A percentile compares a stretch with the other conserved stretches of the same genome.
phyloP scores from a whole-genome alignment of 305 asterid species.

The Striga hermonthica region DNA sequence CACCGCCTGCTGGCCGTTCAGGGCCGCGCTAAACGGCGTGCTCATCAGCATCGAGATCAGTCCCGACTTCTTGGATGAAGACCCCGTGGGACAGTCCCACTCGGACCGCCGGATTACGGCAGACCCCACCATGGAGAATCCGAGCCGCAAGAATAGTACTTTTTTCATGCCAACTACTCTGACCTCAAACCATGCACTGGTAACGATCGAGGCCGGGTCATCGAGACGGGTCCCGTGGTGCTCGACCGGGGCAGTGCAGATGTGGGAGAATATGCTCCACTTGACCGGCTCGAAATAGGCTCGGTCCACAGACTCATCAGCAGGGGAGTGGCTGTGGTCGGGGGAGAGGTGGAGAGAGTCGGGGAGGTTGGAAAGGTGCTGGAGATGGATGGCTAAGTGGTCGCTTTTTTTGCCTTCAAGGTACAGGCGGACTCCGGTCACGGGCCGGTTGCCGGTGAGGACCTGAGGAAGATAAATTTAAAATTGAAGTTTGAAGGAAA shows the following conservation, averaged over 20 bases:
- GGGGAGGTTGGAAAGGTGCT: conserved; percentile 69
- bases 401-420: conserved; percentile 86
- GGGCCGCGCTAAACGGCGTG: conserved; percentile 58
- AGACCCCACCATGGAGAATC: conserved; percentile 78
- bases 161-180: conserved; percentile 71
- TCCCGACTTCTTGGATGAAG: conserved; percentile 65
- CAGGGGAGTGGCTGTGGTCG: conserved; percentile 53
- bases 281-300: conserved; percentile 82
- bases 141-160: conserved; percentile 83
- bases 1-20: conserved; percentile 37
- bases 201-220: conserved; percentile 76
- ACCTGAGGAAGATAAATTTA: conserved; percentile 44
- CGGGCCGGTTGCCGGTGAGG: conserved; percentile 72
- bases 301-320: conserved; percentile 55
- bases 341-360: conserved; percentile 56
- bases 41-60: conserved; percentile 70
- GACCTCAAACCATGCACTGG: conserved; percentile 89
- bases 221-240: conserved; percentile 62
- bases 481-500: background rate
- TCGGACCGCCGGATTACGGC: conserved; percentile 73
- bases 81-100: conserved; percentile 71
- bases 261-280: conserved; percentile 93
- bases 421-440: conserved; percentile 79
- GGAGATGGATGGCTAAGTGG: conserved; percentile 87
- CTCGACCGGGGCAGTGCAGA: conserved; percentile 91